Evolutionary conservation across 2,329 filamentous ascomycete genomes (phyloP).

Genomic region (Geosmithia putterillii): DNA sequence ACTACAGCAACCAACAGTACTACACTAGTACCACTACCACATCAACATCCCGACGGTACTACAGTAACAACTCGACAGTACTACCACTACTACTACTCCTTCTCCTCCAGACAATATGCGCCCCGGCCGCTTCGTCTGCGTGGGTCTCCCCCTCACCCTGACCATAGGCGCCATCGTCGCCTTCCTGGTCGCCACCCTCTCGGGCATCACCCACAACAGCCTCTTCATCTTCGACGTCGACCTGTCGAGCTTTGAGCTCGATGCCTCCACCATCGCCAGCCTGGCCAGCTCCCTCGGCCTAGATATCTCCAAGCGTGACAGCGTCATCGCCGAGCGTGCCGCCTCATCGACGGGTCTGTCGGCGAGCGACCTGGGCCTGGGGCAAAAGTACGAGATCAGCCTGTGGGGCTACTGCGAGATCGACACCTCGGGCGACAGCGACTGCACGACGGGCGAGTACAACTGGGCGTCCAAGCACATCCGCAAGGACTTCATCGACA

Average conservation of each 20-base stretch:
- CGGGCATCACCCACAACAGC: constrained; percentile 42
- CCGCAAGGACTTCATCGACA: constrained; percentile 45
- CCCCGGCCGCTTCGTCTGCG: constrained; percentile 71
- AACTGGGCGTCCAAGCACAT: constrained; percentile 68
- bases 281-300: constrained; percentile 11
- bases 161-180: constrained; percentile 68
- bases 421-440: constrained; percentile 33
- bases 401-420: constrained; percentile 81
- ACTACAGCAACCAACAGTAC: not conserved
- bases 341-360: constrained; percentile 23
- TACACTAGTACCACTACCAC: not conserved
- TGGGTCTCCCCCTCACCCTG: constrained; percentile 74
- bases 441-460: constrained; percentile 60
- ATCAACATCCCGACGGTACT: constrained; percentile 1
- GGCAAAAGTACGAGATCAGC: constrained; percentile 67
- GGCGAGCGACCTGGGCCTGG: constrained; percentile 47
- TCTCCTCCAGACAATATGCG: constrained; percentile 32
- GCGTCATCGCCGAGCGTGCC: not conserved
- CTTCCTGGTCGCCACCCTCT: constrained; percentile 43
- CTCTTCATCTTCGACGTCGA: constrained; percentile 51
- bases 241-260: constrained; percentile 44
- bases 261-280: constrained; percentile 15
- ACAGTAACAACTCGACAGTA: not conserved
- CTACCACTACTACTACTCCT: too few species aligned
- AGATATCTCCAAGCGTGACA: constrained; percentile 3